Conservation (phyloP, 257 asterid genomes). For the Solanum piurae region DNA sequence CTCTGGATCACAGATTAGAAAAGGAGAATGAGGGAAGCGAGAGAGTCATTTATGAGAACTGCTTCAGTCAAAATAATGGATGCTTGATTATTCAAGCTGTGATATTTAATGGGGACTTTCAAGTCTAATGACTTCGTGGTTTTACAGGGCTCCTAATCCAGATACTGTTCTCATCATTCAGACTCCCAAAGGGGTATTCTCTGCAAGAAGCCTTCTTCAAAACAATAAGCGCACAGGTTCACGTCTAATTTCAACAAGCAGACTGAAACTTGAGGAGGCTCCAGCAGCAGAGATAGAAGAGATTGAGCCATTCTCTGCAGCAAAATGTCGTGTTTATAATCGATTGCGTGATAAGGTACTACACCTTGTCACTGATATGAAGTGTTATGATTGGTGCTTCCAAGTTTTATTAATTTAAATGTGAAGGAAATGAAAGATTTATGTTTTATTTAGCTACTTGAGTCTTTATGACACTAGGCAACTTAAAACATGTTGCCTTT, state of each 20-base stretch:
- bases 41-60: neutral
- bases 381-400: neutral
- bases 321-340: slow-evolving; percentile 61
- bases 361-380: neutral
- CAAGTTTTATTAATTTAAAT: neutral
- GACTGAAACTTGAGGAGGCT: slow-evolving; percentile 59
- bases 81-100: neutral
- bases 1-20: neutral
- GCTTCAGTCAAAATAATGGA: neutral
- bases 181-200: slow-evolving; percentile 75
- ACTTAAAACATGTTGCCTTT: neutral
- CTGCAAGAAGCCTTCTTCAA: slow-evolving; percentile 73
- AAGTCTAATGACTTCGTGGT: neutral
- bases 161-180: slow-evolving; percentile 85
- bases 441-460: neutral
- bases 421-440: neutral
- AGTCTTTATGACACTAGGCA: neutral
- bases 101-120: neutral
- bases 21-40: neutral
- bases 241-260: slow-evolving; percentile 72
- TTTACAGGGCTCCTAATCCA: slow-evolving; percentile 76
- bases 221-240: slow-evolving; percentile 64
- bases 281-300: slow-evolving; percentile 43
- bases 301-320: slow-evolving; percentile 71
- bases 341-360: slow-evolving; percentile 49